These are phyloP conservation scores for Populus trichocarpa DNA, from an alignment of 441 rosid genomes.

Conservation along the genomic window DNA sequence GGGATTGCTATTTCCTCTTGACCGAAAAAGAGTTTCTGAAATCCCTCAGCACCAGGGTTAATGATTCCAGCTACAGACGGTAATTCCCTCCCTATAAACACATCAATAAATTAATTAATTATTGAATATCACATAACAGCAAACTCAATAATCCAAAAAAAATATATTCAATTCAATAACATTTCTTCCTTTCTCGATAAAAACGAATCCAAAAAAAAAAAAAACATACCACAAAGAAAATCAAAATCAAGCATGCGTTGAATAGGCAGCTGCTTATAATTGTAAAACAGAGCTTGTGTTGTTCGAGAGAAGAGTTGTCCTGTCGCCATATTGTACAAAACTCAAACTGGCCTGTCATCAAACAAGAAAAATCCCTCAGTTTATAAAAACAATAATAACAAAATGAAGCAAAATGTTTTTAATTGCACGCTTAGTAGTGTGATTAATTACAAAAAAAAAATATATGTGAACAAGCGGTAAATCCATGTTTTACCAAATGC, in stretches of 20 bases:
- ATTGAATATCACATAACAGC: not conserved
- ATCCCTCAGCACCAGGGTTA: constrained; percentile 93
- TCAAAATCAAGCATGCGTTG: constrained; percentile 99
- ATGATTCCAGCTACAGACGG: constrained; percentile 97
- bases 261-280: constrained; percentile 93
- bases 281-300: constrained; percentile 90
- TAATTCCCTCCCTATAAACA: constrained; percentile 70
- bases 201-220: constrained; percentile 1
- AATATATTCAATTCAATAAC: not conserved
- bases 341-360: not conserved
- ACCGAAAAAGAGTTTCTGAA: constrained; percentile 94
- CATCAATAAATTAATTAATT: not conserved
- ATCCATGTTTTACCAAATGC: not conserved
- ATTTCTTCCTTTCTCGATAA: not conserved
- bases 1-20: constrained; percentile 99
- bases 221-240: constrained; percentile 77
- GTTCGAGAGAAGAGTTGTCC: constrained; percentile 86
- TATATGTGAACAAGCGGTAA: not conserved
- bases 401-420: not conserved
- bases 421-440: not conserved
- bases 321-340: constrained; percentile 64
- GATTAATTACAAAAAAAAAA: too few relatives aligned
- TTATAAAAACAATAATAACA: not conserved
- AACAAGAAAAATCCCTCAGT: too few relatives aligned
- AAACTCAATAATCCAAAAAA: not conserved